A percentile compares a stretch with the other conserved stretches of the same genome.
phyloP scores from a whole-genome alignment of 148 eudicot species.

The Vaccinium myrtillus region DNA sequence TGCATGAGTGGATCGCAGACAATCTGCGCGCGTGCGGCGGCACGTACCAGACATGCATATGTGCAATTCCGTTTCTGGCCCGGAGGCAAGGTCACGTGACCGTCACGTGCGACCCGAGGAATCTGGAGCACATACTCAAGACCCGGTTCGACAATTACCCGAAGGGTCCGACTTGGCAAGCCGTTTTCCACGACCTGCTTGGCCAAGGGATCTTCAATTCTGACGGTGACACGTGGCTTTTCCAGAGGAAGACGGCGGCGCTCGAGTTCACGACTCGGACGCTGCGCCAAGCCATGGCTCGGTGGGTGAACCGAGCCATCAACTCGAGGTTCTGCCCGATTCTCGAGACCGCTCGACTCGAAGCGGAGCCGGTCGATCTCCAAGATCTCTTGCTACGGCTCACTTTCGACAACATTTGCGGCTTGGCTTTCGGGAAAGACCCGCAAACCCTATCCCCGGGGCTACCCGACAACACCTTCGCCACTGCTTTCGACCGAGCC shows the following conservation, averaged over 20 bases:
- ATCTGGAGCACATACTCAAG: slow-evolving; percentile 83
- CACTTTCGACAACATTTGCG: slow-evolving; percentile 87
- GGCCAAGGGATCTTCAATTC: slow-evolving; percentile 89
- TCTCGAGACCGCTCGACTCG: slow-evolving; percentile 42
- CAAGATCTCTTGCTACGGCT: slow-evolving; percentile 84
- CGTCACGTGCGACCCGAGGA: slow-evolving; percentile 85
- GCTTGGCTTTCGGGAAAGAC: slow-evolving; percentile 80
- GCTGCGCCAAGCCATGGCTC: slow-evolving; percentile 88
- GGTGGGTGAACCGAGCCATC: slow-evolving; percentile 89
- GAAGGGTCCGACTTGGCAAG: slow-evolving; percentile 94
- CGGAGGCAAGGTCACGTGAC: slow-evolving; percentile 85
- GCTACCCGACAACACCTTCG: slow-evolving; percentile 66
- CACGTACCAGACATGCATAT: slow-evolving; percentile 93
- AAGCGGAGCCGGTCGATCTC: slow-evolving; percentile 59
- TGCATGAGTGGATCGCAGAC: slow-evolving; percentile 94
- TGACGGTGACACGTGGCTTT: slow-evolving; percentile 91
- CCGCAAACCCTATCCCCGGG: slow-evolving; percentile 70
- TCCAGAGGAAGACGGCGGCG: slow-evolving; percentile 90
- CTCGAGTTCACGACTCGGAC: slow-evolving; percentile 93
- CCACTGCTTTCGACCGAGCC: slow-evolving; percentile 72
- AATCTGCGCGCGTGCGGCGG: slow-evolving; percentile 84
- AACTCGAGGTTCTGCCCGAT: slow-evolving; percentile 58
- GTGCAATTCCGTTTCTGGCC: slow-evolving; percentile 82
- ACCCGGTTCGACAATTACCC: slow-evolving; percentile 88
- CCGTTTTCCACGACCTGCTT: slow-evolving; percentile 82